Conservation (phyloP, 2,329 filamentous ascomycete genomes). For the Elsinoe necatrix region DNA sequence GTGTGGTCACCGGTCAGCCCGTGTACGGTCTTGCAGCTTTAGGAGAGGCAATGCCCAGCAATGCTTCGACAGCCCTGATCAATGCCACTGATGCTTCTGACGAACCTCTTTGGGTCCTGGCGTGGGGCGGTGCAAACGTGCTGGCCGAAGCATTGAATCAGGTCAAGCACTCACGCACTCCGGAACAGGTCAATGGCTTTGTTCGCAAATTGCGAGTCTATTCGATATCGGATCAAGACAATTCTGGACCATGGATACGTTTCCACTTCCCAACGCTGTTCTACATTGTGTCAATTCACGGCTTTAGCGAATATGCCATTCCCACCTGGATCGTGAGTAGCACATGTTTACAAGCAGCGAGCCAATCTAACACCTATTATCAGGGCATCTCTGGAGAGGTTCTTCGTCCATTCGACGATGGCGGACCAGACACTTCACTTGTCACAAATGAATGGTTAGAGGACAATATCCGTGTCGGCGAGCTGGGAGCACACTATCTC, state of each 20-base stretch:
- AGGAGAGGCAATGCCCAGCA: constrained; percentile 21
- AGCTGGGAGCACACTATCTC: constrained; percentile 35
- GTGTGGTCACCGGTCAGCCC: constrained; percentile 31
- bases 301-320: constrained; percentile 45
- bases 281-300: constrained; percentile 49
- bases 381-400: constrained; percentile 46
- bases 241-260: constrained; percentile 50
- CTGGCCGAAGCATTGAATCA: constrained; percentile 42
- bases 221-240: constrained; percentile 52
- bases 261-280: constrained; percentile 46
- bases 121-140: constrained; percentile 46
- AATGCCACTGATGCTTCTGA: constrained; percentile 22
- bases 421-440: constrained; percentile 42
- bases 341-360: too few relatives aligned
- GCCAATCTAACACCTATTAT: constrained; percentile 48
- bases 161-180: constrained; percentile 25
- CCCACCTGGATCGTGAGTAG: constrained; percentile 3
- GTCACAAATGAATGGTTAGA: constrained; percentile 46
- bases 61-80: constrained; percentile 21
- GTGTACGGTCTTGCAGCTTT: constrained; percentile 34
- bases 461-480: constrained; percentile 46
- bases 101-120: constrained; percentile 39
- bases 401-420: constrained; percentile 41
- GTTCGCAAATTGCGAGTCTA: constrained; percentile 43
- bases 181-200: constrained; percentile 31